Conservation (phyloP, 129 eudicot genomes). For the Artemisia argyi region DNA sequence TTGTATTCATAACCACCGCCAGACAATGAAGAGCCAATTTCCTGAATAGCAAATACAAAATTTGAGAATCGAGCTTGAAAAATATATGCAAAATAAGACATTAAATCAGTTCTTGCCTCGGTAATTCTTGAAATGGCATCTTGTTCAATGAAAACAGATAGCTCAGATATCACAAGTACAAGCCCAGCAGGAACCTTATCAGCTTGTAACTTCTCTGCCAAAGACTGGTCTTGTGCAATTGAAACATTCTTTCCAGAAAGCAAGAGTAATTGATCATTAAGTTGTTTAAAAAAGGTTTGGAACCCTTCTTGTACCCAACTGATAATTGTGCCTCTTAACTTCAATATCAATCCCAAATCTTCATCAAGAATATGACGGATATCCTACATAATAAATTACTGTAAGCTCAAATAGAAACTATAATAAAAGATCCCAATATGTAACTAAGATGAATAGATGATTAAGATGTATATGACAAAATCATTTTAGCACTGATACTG, state of each 20-base stretch:
- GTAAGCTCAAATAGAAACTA: slow-evolving; percentile 7
- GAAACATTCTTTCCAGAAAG: slow-evolving; percentile 62
- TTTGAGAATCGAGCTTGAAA: not conserved
- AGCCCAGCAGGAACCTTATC: slow-evolving; percentile 78
- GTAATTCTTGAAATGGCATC: slow-evolving; percentile 84
- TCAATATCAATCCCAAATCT: slow-evolving; percentile 55
- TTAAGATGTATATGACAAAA: too few relatives aligned
- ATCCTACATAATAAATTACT: slow-evolving; percentile 43
- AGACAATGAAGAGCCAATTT: slow-evolving; percentile 74
- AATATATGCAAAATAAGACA: not conserved
- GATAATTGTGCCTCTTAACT: slow-evolving; percentile 59
- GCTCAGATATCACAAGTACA: slow-evolving; percentile 83
- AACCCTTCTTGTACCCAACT: slow-evolving; percentile 97
- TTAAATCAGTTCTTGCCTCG: slow-evolving; percentile 56
- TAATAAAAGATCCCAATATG: too few relatives aligned
- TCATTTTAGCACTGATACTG: too few relatives aligned
- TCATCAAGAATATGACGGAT: slow-evolving; percentile 76
- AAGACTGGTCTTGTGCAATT: slow-evolving; percentile 37
- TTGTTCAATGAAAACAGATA: slow-evolving; percentile 71
- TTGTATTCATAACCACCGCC: slow-evolving; percentile 47
- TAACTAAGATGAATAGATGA: too few relatives aligned
- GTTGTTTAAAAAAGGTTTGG: slow-evolving; percentile 68
- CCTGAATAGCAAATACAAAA: slow-evolving; percentile 44
- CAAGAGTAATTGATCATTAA: slow-evolving; percentile 55
- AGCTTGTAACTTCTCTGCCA: slow-evolving; percentile 42